phyloP scores from a whole-genome alignment of 306 rosid species.

The Cucumis melo region DNA sequence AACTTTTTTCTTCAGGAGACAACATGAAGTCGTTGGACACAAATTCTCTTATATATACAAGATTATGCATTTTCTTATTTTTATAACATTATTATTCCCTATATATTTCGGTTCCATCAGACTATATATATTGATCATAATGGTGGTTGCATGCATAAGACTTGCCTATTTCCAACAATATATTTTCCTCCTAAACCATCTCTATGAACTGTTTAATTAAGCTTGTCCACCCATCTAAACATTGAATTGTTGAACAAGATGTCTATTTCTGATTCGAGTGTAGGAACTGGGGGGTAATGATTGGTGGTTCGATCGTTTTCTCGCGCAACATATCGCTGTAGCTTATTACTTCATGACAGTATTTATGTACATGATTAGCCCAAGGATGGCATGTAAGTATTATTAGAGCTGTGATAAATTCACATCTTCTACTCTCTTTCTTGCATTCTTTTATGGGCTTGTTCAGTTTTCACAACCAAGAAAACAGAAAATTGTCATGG shows the following conservation, averaged over 20 bases:
- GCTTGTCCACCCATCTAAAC: neutral
- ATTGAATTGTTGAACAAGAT: neutral
- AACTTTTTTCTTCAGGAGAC: no score
- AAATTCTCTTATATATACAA: no score
- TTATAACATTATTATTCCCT: no score
- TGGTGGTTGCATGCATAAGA: neutral
- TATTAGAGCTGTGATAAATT: neutral
- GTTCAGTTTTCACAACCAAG: neutral
- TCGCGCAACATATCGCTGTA: constrained; percentile 84
- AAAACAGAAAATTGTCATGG: neutral
- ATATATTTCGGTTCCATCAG: neutral
- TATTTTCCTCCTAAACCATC: neutral
- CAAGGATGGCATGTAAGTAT: constrained; percentile 95
- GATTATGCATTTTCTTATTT: no score
- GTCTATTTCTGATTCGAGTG: constrained; percentile 11
- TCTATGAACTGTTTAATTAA: neutral
- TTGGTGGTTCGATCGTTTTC: constrained; percentile 98
- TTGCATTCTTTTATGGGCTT: neutral
- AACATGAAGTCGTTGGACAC: no score
- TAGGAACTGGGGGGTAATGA: constrained; percentile 96
- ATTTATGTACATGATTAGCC: constrained; percentile 70
- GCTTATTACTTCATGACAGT: constrained; percentile 71
- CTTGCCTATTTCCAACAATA: neutral
- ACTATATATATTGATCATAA: neutral
- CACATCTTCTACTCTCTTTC: neutral